Percentiles rank a stretch among this genome's conserved stretches.
Evolutionary conservation across 352 stramenopile species (phyloP).

Genomic region (Globisporangium paroecandrum): DNA sequence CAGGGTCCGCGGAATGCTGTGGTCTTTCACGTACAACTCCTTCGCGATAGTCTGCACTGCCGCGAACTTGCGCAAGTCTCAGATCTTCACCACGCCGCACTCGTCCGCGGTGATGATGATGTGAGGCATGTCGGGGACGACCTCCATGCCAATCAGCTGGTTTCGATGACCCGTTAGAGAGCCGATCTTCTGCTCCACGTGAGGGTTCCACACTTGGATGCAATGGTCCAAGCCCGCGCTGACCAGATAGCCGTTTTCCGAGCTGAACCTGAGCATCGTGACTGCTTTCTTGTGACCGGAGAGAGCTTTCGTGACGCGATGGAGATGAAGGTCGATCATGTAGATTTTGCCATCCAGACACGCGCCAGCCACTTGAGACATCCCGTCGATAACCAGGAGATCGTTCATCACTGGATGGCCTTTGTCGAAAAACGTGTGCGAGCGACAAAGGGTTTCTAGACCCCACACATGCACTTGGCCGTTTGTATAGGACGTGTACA

Average conservation of each 20-base stretch:
- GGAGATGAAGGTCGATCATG: constrained; percentile 41
- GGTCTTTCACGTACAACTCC: constrained; percentile 31
- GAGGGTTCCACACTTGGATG: constrained; percentile 61
- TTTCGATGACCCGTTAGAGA: constrained; percentile 37
- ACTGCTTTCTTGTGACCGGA: constrained; percentile 40
- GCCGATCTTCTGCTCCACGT: constrained; percentile 54
- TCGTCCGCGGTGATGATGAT: constrained; percentile 57
- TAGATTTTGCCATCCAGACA: constrained; percentile 58
- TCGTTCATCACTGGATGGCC: constrained; percentile 35
- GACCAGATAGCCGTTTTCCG: constrained; percentile 48
- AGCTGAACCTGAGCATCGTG: constrained; percentile 40
- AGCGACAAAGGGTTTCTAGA: constrained; percentile 25
- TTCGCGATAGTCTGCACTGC: constrained; percentile 35
- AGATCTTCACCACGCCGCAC: constrained; percentile 51
- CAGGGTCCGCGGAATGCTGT: constrained; percentile 8
- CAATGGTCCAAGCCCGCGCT: constrained; percentile 52
- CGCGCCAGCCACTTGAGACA: constrained; percentile 30
- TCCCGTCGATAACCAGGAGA: constrained; percentile 34
- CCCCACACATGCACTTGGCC: constrained; percentile 50
- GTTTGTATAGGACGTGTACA: constrained; percentile 39
- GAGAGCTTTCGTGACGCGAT: constrained; percentile 29
- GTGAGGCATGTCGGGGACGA: constrained; percentile 37
- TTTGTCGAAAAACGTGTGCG: constrained; percentile 38
- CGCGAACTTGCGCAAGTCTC: constrained; percentile 48
- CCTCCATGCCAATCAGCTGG: constrained; percentile 52